Evolutionary conservation across 805 yeast species (phyloP).

Genomic region (Diddensiella caesifluorescens): DNA sequence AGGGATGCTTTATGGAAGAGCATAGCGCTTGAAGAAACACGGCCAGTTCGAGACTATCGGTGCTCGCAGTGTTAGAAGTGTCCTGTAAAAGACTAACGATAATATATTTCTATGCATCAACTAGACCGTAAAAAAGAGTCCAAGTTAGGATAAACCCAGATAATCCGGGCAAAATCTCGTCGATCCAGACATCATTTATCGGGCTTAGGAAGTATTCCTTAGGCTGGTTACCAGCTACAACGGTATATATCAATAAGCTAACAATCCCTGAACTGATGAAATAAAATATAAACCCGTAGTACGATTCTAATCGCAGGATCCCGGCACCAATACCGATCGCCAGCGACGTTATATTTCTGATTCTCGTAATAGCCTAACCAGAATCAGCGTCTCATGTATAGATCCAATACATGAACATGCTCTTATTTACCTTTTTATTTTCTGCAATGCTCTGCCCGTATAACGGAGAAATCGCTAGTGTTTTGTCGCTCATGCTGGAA

Average conservation of each 20-base stretch:
- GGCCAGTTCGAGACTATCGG: slow-evolving; percentile 46
- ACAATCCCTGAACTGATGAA: slow-evolving; percentile 34
- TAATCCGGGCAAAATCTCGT: slow-evolving; percentile 43
- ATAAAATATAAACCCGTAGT: slow-evolving; percentile 45
- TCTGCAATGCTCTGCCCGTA: slow-evolving; percentile 14
- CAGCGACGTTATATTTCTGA: slow-evolving; percentile 46
- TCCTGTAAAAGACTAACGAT: not conserved
- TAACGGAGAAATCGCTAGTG: slow-evolving; percentile 13
- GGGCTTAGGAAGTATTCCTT: slow-evolving; percentile 38
- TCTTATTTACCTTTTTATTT: slow-evolving; percentile 17
- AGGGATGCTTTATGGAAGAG: slow-evolving; percentile 55
- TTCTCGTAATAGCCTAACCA: slow-evolving; percentile 16
- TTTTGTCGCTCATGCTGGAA: not conserved
- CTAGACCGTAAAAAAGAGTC: slow-evolving; percentile 50
- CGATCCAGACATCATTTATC: slow-evolving; percentile 38
- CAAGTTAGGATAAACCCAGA: slow-evolving; percentile 54
- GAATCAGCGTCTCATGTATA: not conserved
- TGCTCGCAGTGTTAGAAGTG: not conserved
- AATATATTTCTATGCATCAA: slow-evolving; percentile 28
- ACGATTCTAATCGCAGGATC: slow-evolving; percentile 45
- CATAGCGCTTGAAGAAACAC: slow-evolving; percentile 52
- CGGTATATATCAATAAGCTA: slow-evolving; percentile 30
- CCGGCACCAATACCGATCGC: slow-evolving; percentile 53
- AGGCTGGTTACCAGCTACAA: slow-evolving; percentile 36
- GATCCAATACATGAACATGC: not conserved